Conservation (phyloP, 306 rosid genomes). For the Cotoneaster glaucophyllus region DNA sequence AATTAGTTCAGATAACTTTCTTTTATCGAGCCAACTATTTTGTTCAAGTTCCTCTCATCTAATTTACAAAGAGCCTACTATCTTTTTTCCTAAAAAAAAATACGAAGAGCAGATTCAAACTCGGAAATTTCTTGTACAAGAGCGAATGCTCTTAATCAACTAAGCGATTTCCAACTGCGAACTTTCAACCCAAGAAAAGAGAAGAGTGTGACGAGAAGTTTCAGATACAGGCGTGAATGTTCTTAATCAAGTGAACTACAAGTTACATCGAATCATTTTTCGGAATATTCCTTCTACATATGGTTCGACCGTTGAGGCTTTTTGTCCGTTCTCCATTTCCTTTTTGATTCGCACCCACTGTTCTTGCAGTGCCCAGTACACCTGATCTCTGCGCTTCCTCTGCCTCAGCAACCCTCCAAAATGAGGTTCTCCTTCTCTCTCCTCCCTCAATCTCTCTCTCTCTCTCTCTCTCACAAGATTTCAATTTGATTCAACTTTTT, state of each 20-base stretch:
- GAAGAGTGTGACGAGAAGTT: no score
- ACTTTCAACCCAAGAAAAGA: no score
- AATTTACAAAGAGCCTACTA: no score
- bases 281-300: no score
- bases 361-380: not conserved
- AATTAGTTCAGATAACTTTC: no score
- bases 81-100: no score
- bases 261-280: no score
- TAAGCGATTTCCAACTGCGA: fast-evolving
- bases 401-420: not conserved
- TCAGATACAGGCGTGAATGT: fast-evolving
- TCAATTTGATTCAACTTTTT: not conserved
- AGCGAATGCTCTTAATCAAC: no score
- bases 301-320: not conserved
- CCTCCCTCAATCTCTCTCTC: not conserved
- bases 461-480: not conserved
- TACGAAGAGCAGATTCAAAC: fast-evolving
- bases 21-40: no score
- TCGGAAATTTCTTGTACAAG: no score
- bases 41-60: no score
- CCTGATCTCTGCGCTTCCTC: not conserved
- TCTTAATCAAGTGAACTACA: no score
- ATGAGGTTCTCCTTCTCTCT: not conserved
- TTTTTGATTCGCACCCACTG: not conserved
- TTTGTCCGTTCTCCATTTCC: not conserved